Percentiles rank a stretch among this genome's conserved stretches.
phyloP scores from a whole-genome alignment of 192 early-diverging fungal genomes.

The Phycomyces nitens region DNA sequence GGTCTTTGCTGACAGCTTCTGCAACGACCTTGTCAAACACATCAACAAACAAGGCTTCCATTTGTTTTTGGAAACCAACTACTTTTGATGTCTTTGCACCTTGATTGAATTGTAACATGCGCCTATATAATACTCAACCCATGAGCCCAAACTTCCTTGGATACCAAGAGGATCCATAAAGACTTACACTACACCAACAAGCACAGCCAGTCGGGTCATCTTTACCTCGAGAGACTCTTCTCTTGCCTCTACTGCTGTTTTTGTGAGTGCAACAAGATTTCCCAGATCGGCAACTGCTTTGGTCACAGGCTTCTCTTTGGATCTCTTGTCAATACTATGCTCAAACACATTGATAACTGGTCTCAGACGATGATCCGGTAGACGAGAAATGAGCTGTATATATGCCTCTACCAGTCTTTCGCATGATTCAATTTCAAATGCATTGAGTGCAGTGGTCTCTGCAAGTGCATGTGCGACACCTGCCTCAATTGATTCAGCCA shows the following conservation, averaged over 20 bases:
- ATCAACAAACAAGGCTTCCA: slow-evolving; percentile 1
- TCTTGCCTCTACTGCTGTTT: not conserved
- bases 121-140: slow-evolving; percentile 9
- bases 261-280: slow-evolving; percentile 5
- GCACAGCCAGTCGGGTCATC: slow-evolving; percentile 8
- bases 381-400: not conserved
- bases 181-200: slow-evolving; percentile 31
- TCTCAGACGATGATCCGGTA: slow-evolving; percentile 1
- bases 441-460: slow-evolving; percentile 15
- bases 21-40: slow-evolving; percentile 8
- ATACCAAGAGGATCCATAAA: not conserved
- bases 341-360: slow-evolving; percentile 19
- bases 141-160: not conserved
- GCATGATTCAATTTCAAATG: slow-evolving; percentile 15
- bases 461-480: slow-evolving; percentile 28
- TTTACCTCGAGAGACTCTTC: not conserved
- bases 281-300: slow-evolving; percentile 14
- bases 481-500: slow-evolving; percentile 22
- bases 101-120: slow-evolving; percentile 28
- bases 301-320: slow-evolving; percentile 9
- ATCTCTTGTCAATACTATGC: slow-evolving; percentile 23
- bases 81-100: slow-evolving; percentile 22
- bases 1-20: not conserved
- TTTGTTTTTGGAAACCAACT: not conserved
- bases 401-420: slow-evolving; percentile 3